Evolutionary conservation across 169 alveolate genomes (phyloP).

Genomic region (Cryptosporidium canis): DNA sequence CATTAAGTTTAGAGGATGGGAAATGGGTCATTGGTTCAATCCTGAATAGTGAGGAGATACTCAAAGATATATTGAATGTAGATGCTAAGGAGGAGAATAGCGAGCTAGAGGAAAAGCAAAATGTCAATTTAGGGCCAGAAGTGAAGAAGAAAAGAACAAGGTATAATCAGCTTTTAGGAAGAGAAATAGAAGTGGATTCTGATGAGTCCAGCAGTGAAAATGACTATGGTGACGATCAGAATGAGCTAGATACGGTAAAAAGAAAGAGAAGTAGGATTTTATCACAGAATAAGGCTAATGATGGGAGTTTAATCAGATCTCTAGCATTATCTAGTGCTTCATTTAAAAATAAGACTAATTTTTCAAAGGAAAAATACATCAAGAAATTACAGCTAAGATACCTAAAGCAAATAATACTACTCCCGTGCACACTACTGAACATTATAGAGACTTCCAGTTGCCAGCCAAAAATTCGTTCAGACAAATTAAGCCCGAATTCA

Average conservation of each 20-base stretch:
- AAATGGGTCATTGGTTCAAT: slow-evolving; percentile 49
- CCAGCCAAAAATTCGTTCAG: slow-evolving; percentile 34
- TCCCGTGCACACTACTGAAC: slow-evolving; percentile 31
- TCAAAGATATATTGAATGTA: slow-evolving; percentile 16
- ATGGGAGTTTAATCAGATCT: slow-evolving; percentile 14
- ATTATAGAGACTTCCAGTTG: slow-evolving; percentile 64
- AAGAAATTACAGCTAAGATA: slow-evolving; percentile 55
- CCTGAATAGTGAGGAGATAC: slow-evolving; percentile 36
- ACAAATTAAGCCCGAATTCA: slow-evolving; percentile 48
- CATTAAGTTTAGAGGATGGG: slow-evolving; percentile 45
- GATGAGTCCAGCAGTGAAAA: background rate
- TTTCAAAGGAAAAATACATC: slow-evolving; percentile 58
- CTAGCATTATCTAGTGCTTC: slow-evolving; percentile 39
- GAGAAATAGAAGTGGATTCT: slow-evolving; percentile 8
- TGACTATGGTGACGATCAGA: background rate
- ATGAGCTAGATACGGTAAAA: background rate
- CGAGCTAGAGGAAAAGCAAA: slow-evolving; percentile 1
- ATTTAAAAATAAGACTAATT: slow-evolving; percentile 51
- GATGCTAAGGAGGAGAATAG: background rate
- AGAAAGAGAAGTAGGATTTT: slow-evolving; percentile 39
- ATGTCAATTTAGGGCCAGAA: background rate
- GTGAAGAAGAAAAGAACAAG: slow-evolving; percentile 1
- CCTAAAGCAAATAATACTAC: slow-evolving; percentile 13
- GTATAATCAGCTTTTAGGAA: slow-evolving; percentile 14
- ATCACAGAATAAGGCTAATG: slow-evolving; percentile 21